phyloP scores from a whole-genome alignment of 257 asterid species.

The Nicotiana undulata region DNA sequence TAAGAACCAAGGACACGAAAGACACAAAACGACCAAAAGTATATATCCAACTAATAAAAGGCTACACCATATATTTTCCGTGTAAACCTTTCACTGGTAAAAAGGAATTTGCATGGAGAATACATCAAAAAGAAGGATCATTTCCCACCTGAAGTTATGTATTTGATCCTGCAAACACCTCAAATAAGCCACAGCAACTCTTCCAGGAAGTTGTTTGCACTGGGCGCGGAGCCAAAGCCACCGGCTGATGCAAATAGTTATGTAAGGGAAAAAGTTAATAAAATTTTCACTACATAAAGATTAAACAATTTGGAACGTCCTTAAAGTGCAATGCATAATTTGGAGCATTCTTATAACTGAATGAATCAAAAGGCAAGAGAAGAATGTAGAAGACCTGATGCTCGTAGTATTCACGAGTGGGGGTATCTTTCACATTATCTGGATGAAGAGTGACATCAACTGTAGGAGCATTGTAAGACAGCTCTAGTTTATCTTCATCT shows the following conservation, averaged over 20 bases:
- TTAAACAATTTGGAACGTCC: neutral
- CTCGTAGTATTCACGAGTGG: slow-evolving; percentile 21
- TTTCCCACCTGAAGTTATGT: slow-evolving; percentile 27
- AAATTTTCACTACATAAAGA: neutral
- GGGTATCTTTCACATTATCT: slow-evolving; percentile 14
- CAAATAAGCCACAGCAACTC: slow-evolving; percentile 66
- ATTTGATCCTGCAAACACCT: slow-evolving; percentile 30
- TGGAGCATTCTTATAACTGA: neutral
- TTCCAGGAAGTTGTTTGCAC: slow-evolving; percentile 49
- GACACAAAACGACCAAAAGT: neutral
- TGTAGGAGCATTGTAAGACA: slow-evolving; percentile 11
- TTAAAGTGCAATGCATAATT: neutral
- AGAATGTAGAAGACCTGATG: slow-evolving; percentile 26
- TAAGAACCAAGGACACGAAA: neutral
- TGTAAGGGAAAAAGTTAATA: neutral
- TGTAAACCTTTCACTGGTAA: neutral
- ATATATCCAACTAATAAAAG: neutral
- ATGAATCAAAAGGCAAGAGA: slow-evolving; percentile 2
- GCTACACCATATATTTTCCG: neutral
- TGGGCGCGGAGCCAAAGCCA: slow-evolving; percentile 23
- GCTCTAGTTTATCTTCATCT: slow-evolving; percentile 10
- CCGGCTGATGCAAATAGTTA: slow-evolving; percentile 38
- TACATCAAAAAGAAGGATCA: neutral
- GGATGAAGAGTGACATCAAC: neutral
- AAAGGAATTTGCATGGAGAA: neutral